Base-by-base conservation (phyloP, 345 rosid genomes). In the Luvunga scandens region DNA sequence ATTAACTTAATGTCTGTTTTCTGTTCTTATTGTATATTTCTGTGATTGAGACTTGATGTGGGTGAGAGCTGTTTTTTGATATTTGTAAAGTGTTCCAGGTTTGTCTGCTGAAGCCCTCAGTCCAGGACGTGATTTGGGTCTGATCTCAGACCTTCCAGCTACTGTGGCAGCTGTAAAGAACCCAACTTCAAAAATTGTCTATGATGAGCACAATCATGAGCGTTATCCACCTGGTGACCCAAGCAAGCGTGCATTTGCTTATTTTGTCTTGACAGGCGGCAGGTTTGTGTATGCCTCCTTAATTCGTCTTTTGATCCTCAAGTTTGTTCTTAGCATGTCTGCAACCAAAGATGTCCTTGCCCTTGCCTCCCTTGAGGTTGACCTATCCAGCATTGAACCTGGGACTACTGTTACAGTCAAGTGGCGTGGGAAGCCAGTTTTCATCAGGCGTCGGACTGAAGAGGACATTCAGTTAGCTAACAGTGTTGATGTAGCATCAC, bases 351-450 rank as follows among this genome's bases (percentile, higher is more conserved):
- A 90, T 67, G 91, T 88, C 53, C 91, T 90, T 77, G 93, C 93
- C 56, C 82, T 88, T 50, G 93, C 93, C 28, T 86, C 91, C 80
- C 88, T 88, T 55, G 93, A 90, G 91, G 91, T 90, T 66, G 93
- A 90, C 80, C 86, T 90, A 55, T 82, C 90, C 24, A 84, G 89
- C 83, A 86, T 90, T 10, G 89, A 88, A 80, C 85, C 90, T 39
- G 90, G 93, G 66, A 82, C 90, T 10, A 90, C 91, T 75, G 85
- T 90, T 48, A 89, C 88, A 0, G 91, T 89, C 39, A 89, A 89
- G 85, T 89, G 89, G 92, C 88, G 91, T 48, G 92, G 93, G 38
- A 90, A 90, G 83, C 93, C 91, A 5, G 93, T 90, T 55, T 90
- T 88, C 78, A 90, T 90, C 75, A 79, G 91, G 78, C 82, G 89